Evolutionary conservation across 2,329 filamentous ascomycete genomes (phyloP).

Genomic region (Colletotrichum sp.): DNA sequence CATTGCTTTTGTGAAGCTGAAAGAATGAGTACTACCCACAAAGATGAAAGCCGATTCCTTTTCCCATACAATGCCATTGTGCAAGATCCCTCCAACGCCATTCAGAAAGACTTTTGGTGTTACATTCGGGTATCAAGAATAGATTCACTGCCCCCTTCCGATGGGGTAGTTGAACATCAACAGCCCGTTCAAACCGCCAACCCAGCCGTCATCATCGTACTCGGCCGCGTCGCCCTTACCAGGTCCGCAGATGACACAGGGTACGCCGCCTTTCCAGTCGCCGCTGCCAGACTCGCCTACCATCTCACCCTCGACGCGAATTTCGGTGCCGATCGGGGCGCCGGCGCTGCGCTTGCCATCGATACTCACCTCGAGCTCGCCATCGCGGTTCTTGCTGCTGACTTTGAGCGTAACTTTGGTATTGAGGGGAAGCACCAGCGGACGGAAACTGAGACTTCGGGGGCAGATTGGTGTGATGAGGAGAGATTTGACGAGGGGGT

Average conservation of each 20-base stretch:
- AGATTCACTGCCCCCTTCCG: conserved; percentile 48
- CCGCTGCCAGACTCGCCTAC: conserved; percentile 58
- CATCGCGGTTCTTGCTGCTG: conserved; percentile 78
- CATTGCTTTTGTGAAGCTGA: not conserved
- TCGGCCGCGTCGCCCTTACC: conserved; percentile 52
- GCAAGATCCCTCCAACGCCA: conserved; percentile 10
- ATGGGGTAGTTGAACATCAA: conserved; percentile 99
- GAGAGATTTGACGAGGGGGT: conserved; percentile 87
- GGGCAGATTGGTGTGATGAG: conserved; percentile 95
- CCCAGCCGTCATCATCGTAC: conserved; percentile 86
- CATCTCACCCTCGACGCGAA: conserved; percentile 86
- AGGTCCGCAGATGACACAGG: conserved; percentile 79
- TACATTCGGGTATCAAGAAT: conserved; percentile 13
- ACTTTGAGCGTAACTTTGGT: conserved; percentile 83
- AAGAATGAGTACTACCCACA: not conserved
- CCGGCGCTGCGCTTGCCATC: conserved; percentile 74
- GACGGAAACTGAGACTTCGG: conserved; percentile 88
- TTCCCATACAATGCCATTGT: not conserved
- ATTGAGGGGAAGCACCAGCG: conserved; percentile 85
- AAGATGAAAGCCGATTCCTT: not conserved
- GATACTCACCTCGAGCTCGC: conserved; percentile 80
- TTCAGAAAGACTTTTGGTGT: conserved; percentile 13
- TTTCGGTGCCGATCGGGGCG: conserved; percentile 79
- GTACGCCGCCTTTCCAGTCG: conserved; percentile 78
- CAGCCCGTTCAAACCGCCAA: conserved; percentile 89